These are phyloP conservation scores for Ascochyta viciae-villosae DNA, from an alignment of 2,329 filamentous ascomycete genomes.

Conservation along the genomic window DNA sequence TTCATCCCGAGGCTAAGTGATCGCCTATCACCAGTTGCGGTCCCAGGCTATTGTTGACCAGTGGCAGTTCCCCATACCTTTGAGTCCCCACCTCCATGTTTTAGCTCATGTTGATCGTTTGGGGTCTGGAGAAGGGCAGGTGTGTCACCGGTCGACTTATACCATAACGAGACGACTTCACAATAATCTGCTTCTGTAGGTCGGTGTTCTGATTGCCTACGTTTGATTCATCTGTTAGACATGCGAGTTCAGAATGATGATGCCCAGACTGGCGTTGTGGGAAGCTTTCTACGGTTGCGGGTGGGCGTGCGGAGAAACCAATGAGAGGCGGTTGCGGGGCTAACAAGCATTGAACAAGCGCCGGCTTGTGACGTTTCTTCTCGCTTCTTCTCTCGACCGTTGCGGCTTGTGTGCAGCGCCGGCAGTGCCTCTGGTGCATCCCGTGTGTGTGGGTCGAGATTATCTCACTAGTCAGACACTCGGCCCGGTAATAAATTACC, in stretches of 20 bases:
- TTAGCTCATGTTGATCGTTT: conserved; percentile 25
- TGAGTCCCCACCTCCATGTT: conserved; percentile 20
- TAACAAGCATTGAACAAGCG: conserved; percentile 23
- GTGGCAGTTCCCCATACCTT: conserved; percentile 4
- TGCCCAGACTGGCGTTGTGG: conserved; percentile 8
- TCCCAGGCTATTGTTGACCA: conserved; percentile 1
- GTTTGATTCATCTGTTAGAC: background rate
- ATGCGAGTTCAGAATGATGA: conserved; percentile 1
- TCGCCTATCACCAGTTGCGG: conserved; percentile 15
- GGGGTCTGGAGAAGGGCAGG: background rate
- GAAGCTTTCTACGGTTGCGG: conserved; percentile 7
- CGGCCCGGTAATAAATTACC: too few species aligned
- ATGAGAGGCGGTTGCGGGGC: conserved; percentile 15
- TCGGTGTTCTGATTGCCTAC: too few species aligned
- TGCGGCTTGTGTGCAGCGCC: conserved; percentile 5
- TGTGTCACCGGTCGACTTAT: conserved; percentile 2
- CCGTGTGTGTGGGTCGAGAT: background rate
- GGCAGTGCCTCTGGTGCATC: conserved; percentile 1
- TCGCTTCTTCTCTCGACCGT: conserved; percentile 7
- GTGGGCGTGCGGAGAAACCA: conserved; percentile 14
- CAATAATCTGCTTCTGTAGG: too few species aligned
- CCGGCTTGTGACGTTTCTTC: conserved; percentile 15
- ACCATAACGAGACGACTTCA: background rate
- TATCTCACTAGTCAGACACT: too few species aligned
- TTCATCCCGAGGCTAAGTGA: conserved; percentile 22